phyloP scores from a whole-genome alignment of 2,329 filamentous ascomycete species.

The Tolypocladium nubicola region DNA sequence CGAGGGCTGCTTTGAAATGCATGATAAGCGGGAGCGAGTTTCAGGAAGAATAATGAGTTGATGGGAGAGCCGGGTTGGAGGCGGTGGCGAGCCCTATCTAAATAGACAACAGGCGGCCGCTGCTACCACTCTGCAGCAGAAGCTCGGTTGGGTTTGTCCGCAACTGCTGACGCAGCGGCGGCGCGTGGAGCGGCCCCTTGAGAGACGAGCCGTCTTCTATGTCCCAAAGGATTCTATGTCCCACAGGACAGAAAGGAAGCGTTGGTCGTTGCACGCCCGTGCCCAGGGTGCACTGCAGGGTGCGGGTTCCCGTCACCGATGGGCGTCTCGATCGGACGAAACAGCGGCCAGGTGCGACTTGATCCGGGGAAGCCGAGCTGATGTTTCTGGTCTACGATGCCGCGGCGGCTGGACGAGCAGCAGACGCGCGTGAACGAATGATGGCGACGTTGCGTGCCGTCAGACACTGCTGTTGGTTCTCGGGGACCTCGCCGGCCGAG shows the following conservation, averaged over 20 bases:
- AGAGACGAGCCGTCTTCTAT: background rate
- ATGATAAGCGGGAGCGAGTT: background rate
- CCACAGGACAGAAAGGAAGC: background rate
- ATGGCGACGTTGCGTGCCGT: background rate
- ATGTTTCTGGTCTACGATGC: background rate
- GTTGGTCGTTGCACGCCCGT: background rate
- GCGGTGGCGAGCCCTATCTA: background rate
- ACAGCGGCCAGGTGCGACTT: background rate
- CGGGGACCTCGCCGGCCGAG: background rate
- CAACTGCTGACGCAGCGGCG: background rate
- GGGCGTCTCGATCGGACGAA: background rate
- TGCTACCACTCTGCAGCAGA: background rate
- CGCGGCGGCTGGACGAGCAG: background rate
- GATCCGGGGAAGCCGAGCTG: background rate
- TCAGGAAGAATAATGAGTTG: background rate
- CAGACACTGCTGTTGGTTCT: background rate
- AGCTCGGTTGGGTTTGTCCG: background rate
- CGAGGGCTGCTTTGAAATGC: slow-evolving; percentile 10
- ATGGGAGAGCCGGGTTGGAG: background rate
- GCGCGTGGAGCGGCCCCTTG: background rate
- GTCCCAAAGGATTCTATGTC: background rate
- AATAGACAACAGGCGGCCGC: background rate
- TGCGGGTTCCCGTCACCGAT: background rate
- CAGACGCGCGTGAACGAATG: background rate
- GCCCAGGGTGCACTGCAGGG: background rate